Percentiles rank a stretch among this genome's conserved stretches.
Conservation (phyloP, 768 basidiomycete species). For the Phlebiopsis gigantea region DNA sequence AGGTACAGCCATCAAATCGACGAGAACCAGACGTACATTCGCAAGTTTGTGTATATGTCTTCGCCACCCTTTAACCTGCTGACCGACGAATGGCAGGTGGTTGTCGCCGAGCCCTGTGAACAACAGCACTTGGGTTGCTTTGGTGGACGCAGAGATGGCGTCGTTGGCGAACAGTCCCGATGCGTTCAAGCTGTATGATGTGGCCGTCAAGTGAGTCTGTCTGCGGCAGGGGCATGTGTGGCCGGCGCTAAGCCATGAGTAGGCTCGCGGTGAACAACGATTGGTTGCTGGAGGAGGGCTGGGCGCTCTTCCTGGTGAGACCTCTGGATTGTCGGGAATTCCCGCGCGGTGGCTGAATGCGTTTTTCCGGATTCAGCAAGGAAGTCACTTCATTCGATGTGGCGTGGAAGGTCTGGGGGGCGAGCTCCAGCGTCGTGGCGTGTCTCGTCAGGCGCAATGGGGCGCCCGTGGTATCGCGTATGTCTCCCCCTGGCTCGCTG, state of each 20-base stretch:
- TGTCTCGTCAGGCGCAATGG: constrained; percentile 64
- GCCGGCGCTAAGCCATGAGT: not conserved
- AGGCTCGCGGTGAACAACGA: constrained; percentile 63
- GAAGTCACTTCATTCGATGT: constrained; percentile 59
- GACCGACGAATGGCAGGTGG: constrained; percentile 41
- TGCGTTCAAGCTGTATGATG: constrained; percentile 63
- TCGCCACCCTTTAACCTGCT: not conserved
- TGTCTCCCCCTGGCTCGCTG: constrained; percentile 17
- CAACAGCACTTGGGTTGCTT: constrained; percentile 59
- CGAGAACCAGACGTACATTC: constrained; percentile 55
- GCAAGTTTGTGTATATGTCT: constrained; percentile 36
- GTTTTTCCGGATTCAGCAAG: constrained; percentile 42
- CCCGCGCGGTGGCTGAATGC: not conserved
- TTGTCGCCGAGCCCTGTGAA: constrained; percentile 66
- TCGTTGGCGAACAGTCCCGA: constrained; percentile 49
- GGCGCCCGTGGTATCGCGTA: constrained; percentile 71
- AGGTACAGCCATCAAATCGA: constrained; percentile 53
- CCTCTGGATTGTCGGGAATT: not conserved
- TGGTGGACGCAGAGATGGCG: constrained; percentile 70
- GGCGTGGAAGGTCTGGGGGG: constrained; percentile 62
- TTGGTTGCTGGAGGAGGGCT: constrained; percentile 71
- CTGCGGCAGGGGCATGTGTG: not conserved
- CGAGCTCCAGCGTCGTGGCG: constrained; percentile 63
- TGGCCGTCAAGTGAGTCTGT: constrained; percentile 52
- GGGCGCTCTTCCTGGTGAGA: constrained; percentile 55